phyloP scores from a whole-genome alignment of 1,139 yeast genomes.

The Zygoascus hellenicus region DNA sequence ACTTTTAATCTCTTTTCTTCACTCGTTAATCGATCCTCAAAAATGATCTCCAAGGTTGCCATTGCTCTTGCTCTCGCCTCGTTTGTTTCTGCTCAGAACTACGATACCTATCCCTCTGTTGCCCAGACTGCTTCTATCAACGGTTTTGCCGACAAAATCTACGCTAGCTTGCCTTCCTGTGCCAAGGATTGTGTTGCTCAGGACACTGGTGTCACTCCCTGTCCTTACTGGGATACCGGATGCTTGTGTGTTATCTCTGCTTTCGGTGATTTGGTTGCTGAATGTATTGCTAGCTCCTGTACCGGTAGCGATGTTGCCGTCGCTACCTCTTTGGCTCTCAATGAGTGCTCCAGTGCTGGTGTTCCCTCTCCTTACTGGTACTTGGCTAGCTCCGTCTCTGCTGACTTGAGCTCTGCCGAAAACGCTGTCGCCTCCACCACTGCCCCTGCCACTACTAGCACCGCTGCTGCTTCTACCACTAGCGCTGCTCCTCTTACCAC shows the following conservation, averaged over 20 bases:
- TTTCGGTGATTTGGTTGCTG: constrained; percentile 44
- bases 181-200: constrained; percentile 33
- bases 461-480: constrained; percentile 8
- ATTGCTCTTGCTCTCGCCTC: constrained; percentile 8
- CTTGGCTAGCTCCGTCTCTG: constrained; percentile 41
- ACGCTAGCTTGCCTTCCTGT: constrained; percentile 40
- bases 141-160: constrained; percentile 49
- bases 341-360: constrained; percentile 42
- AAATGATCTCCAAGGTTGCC: constrained; percentile 8
- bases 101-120: constrained; percentile 43
- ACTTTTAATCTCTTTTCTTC: background rate
- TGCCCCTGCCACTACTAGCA: constrained; percentile 13
- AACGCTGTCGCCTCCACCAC: constrained; percentile 17
- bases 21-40: background rate
- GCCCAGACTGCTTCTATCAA: constrained; percentile 47
- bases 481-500: constrained; percentile 1
- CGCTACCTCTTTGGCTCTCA: constrained; percentile 41
- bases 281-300: constrained; percentile 42
- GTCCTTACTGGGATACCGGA: constrained; percentile 53
- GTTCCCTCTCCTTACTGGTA: constrained; percentile 39
- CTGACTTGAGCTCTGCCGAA: constrained; percentile 36
- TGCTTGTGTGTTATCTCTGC: constrained; percentile 48
- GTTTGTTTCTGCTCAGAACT: constrained; percentile 15
- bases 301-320: constrained; percentile 37
- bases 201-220: constrained; percentile 21